These are phyloP conservation scores for Leccinum boreale DNA, from an alignment of 768 basidiomycete genomes.

Conservation along the genomic window DNA sequence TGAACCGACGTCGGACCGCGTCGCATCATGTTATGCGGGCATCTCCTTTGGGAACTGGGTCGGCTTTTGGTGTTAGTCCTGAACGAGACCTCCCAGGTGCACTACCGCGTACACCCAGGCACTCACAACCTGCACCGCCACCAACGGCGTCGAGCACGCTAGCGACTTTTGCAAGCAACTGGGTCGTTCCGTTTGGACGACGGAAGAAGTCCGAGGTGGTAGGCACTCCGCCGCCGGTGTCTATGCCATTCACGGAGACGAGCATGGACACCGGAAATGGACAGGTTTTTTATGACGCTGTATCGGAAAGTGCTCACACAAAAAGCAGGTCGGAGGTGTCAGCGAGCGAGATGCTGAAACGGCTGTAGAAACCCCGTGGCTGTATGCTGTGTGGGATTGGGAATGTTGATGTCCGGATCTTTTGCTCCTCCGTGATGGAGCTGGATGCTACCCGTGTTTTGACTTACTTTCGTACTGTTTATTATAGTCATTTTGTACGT, in stretches of 20 bases:
- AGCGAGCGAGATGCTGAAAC: conserved; percentile 39
- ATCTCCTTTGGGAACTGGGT: conserved; percentile 40
- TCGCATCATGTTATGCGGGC: conserved; percentile 57
- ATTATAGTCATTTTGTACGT: not conserved
- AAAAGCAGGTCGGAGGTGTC: conserved; percentile 22
- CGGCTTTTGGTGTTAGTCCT: not conserved
- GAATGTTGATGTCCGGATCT: not conserved
- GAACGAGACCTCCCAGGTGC: not conserved
- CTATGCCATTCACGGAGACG: not conserved
- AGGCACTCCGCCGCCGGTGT: conserved; percentile 1
- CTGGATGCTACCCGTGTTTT: not conserved
- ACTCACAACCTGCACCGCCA: conserved; percentile 14
- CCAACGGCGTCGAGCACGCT: conserved; percentile 49
- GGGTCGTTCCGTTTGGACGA: conserved; percentile 63
- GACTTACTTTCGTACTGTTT: not conserved
- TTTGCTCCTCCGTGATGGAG: not conserved
- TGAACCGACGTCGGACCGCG: conserved; percentile 51
- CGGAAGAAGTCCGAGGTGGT: conserved; percentile 36
- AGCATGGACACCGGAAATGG: conserved; percentile 24
- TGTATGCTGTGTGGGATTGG: not conserved
- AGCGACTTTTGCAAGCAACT: conserved; percentile 59
- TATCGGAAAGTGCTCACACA: conserved; percentile 7
- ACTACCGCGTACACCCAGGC: conserved; percentile 4
- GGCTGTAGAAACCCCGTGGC: conserved; percentile 13
- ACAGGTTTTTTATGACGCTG: conserved; percentile 16